phyloP scores from a whole-genome alignment of 2,329 filamentous ascomycete genomes.

The Botryotinia globosa region DNA sequence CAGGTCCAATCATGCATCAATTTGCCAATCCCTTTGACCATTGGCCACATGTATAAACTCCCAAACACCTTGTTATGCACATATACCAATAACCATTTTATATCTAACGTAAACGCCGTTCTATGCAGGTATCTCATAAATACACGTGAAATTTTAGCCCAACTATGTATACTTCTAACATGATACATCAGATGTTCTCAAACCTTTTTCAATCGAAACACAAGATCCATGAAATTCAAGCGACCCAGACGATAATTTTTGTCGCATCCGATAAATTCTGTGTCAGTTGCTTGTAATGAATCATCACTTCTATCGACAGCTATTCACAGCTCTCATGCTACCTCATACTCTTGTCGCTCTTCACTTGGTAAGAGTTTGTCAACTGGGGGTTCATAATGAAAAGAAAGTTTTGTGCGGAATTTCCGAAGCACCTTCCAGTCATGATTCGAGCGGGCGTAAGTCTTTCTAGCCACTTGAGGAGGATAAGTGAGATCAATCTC shows the following conservation, averaged over 20 bases:
- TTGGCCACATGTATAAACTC: not conserved
- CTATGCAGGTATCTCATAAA: conserved; percentile 15
- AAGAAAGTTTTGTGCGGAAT: not conserved
- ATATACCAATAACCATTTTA: conserved; percentile 15
- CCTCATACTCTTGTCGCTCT: not conserved
- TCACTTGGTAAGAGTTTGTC: not conserved
- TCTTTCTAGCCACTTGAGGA: not conserved
- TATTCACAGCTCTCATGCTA: not conserved
- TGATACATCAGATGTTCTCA: not conserved
- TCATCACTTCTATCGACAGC: not conserved
- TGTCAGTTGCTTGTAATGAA: not conserved
- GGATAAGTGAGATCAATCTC: conserved; percentile 1
- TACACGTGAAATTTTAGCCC: not conserved
- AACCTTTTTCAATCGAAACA: not conserved
- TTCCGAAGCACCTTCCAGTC: not conserved
- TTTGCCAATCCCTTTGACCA: not conserved
- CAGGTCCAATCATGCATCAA: not conserved
- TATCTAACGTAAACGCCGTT: conserved; percentile 15
- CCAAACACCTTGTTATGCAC: conserved; percentile 16
- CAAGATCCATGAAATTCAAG: not conserved
- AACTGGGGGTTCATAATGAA: not conserved
- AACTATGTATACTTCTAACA: not conserved
- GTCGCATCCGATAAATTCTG: not conserved
- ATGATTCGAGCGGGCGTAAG: not conserved
- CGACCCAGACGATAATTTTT: too few relatives aligned